Conservation (phyloP, 2,329 filamentous ascomycete genomes). For the Didymella keratinophila region DNA sequence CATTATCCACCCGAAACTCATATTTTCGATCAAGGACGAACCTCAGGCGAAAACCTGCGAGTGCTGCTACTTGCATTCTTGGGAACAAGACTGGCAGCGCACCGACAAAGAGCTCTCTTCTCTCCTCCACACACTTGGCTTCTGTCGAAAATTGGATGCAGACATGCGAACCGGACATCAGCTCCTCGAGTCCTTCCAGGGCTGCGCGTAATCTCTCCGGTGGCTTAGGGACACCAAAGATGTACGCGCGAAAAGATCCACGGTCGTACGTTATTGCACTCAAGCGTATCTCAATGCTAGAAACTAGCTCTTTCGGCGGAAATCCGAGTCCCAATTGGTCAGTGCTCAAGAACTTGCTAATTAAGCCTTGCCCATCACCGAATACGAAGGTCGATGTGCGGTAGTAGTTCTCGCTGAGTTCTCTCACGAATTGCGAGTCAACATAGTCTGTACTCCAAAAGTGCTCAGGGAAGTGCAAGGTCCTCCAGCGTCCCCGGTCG, state of each 20-base stretch:
- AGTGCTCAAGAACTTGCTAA: conserved; percentile 26
- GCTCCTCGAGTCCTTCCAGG: conserved; percentile 25
- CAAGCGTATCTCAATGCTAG: conserved; percentile 25
- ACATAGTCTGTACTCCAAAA: conserved; percentile 27
- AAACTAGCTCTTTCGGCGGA: conserved; percentile 21
- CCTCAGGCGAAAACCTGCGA: conserved; percentile 20
- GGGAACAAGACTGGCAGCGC: conserved; percentile 22
- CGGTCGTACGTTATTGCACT: conserved; percentile 29
- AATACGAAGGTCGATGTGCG: conserved; percentile 32
- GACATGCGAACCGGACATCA: conserved; percentile 25
- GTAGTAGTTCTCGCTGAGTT: conserved; percentile 31
- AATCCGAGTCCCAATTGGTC: conserved; percentile 26
- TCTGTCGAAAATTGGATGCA: conserved; percentile 27
- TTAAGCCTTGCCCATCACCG: conserved; percentile 25
- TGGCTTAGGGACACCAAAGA: conserved; percentile 28
- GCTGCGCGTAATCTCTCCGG: conserved; percentile 27
- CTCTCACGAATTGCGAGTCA: conserved; percentile 12
- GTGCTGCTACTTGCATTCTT: conserved; percentile 12
- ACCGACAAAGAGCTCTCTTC: conserved; percentile 19
- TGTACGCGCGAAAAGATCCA: conserved; percentile 30
- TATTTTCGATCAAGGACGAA: conserved; percentile 28
- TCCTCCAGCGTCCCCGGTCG: conserved; percentile 30
- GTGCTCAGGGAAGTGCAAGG: conserved; percentile 26
- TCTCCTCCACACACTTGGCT: conserved; percentile 20
- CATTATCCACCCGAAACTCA: conserved; percentile 15